phyloP scores from a whole-genome alignment of 2,329 filamentous ascomycete genomes.

The Raffaelea ambrosiae region DNA sequence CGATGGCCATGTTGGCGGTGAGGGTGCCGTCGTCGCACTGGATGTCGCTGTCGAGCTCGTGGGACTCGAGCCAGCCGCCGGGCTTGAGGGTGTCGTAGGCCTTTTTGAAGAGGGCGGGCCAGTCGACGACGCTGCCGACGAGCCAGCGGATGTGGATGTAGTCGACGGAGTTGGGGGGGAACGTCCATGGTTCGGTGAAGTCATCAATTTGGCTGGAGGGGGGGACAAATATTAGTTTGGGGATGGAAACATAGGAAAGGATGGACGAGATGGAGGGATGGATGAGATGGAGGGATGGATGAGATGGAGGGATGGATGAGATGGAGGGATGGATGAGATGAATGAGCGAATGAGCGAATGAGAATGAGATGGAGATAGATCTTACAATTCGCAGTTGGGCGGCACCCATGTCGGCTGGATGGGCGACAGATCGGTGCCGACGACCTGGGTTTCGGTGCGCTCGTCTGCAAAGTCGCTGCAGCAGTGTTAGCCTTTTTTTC shows the following conservation, averaged over 20 bases:
- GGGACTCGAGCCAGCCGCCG: slow-evolving; percentile 31
- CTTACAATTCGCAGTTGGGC: slow-evolving; percentile 38
- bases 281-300: neutral
- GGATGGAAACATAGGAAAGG: neutral
- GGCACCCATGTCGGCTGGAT: slow-evolving; percentile 50
- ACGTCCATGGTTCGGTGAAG: slow-evolving; percentile 42
- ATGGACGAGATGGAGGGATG: neutral
- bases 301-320: neutral
- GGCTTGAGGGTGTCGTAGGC: slow-evolving; percentile 41
- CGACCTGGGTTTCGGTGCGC: slow-evolving; percentile 34
- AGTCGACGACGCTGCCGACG: slow-evolving; percentile 43
- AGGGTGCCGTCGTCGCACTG: slow-evolving; percentile 18
- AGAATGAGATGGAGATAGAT: neutral
- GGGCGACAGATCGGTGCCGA: slow-evolving; percentile 47
- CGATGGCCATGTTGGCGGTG: slow-evolving; percentile 11
- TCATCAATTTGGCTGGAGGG: slow-evolving; percentile 45
- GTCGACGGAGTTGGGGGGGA: slow-evolving; percentile 37
- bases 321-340: neutral
- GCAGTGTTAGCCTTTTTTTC: neutral
- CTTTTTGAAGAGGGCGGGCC: slow-evolving; percentile 38
- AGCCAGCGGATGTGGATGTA: slow-evolving; percentile 49
- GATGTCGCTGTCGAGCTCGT: slow-evolving; percentile 12
- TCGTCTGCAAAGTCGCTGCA: slow-evolving; percentile 38
- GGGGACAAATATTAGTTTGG: neutral
- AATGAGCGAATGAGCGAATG: neutral